Conservation (phyloP, 306 rosid genomes). For the Fagus sylvatica region DNA sequence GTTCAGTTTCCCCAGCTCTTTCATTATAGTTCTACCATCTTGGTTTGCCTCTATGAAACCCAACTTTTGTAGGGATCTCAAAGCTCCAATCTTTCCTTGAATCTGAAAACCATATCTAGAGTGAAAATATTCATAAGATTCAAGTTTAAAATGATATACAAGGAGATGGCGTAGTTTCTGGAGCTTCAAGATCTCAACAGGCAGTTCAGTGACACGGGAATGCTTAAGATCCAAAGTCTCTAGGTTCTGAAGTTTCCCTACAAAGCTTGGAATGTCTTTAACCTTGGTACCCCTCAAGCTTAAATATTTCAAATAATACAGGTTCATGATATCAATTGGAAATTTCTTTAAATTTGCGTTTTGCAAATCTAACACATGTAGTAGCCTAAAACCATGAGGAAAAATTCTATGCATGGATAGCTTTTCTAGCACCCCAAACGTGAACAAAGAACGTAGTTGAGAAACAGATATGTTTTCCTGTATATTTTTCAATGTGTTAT, state of each 20-base stretch:
- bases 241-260: slow-evolving; percentile 48
- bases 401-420: slow-evolving; percentile 20
- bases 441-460: slow-evolving; percentile 60
- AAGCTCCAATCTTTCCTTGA: slow-evolving; percentile 33
- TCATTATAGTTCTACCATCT: slow-evolving; percentile 28
- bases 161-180: slow-evolving; percentile 49
- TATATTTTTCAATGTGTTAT: slow-evolving; percentile 35
- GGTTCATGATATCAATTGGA: slow-evolving; percentile 31
- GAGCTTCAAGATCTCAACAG: slow-evolving; percentile 50
- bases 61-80: slow-evolving; percentile 51
- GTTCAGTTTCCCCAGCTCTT: slow-evolving; percentile 35
- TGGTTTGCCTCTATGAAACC: slow-evolving; percentile 50
- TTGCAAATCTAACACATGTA: slow-evolving; percentile 45
- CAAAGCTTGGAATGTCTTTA: slow-evolving; percentile 34
- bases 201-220: slow-evolving; percentile 43
- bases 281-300: slow-evolving; percentile 50
- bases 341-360: slow-evolving; percentile 35
- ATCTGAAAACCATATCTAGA: slow-evolving; percentile 38
- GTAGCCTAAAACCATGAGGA: slow-evolving; percentile 41
- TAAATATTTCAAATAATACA: slow-evolving; percentile 42
- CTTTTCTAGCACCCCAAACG: slow-evolving; percentile 41
- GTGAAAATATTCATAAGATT: slow-evolving; percentile 32
- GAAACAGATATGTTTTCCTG: slow-evolving; percentile 37
- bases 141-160: slow-evolving; percentile 32
- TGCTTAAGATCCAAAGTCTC: slow-evolving; percentile 51